Evolutionary conservation across 768 basidiomycete species (phyloP).

Genomic region (Saitozyma podzolica): DNA sequence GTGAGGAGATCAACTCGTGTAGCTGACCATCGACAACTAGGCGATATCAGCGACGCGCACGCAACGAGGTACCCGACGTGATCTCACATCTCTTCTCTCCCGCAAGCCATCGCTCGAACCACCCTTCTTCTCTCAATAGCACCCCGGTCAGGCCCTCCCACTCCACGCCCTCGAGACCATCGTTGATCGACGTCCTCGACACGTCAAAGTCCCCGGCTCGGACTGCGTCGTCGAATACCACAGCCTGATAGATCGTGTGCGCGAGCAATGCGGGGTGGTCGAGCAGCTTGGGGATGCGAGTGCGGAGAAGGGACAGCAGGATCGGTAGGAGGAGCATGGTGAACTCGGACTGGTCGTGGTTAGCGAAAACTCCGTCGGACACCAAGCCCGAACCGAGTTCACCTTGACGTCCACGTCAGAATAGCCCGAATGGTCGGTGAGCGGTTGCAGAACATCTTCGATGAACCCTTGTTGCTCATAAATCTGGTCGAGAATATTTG

Average conservation of each 20-base stretch:
- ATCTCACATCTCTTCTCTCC: conserved; percentile 84
- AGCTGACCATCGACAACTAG: conserved; percentile 87
- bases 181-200: conserved; percentile 45
- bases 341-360: conserved; percentile 70
- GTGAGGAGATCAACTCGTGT: conserved; percentile 72
- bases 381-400: conserved; percentile 28
- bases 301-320: conserved; percentile 70
- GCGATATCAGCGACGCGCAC: not conserved
- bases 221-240: conserved; percentile 79
- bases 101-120: conserved; percentile 87
- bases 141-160: conserved; percentile 82
- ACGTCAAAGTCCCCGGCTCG: conserved; percentile 71
- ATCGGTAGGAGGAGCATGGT: conserved; percentile 73
- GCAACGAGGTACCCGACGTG: not conserved
- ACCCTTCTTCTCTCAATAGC: conserved; percentile 76
- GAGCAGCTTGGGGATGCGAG: conserved; percentile 71
- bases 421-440: conserved; percentile 68
- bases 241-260: conserved; percentile 90
- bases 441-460: conserved; percentile 68
- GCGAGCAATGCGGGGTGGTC: conserved; percentile 81
- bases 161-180: conserved; percentile 27
- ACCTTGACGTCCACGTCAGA: conserved; percentile 74
- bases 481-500: conserved; percentile 80
- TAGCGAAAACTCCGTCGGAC: not conserved
- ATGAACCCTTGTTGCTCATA: conserved; percentile 84